Evolutionary conservation across 352 stramenopile species (phyloP), one percentile per base, ranked within the genome.

Genomic region (Pythium volutum): DNA sequence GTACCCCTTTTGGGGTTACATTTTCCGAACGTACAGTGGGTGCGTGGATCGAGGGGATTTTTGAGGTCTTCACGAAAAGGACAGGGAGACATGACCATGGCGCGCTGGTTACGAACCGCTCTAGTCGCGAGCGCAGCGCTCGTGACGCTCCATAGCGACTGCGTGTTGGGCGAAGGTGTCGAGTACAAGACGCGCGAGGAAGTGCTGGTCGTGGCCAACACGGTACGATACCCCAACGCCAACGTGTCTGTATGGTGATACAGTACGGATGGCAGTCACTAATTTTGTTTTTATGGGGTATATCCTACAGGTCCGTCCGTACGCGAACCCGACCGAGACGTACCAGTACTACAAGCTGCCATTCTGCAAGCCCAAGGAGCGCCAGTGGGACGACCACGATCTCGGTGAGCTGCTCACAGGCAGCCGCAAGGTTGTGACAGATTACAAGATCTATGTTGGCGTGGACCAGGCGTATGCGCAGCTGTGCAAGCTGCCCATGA

Each of bases 301-400:
- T 42, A 20, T 43, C 36, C 34, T 46, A 36, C 31, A 87, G 74
- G 73, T 88, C 48, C 96, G 95, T 18, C 96, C 97, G 33, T 99
- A 98, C 62, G 98, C 97, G 48, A 99, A 99, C 77, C 97, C 96
- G 22, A 98, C 91, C 3, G 97, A 99, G 73, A 99, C 96, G 51
- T 99, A 99, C 74, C 88, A 97, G 70, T 99, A 99, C 78, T 99
- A 99, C 77, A 98, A 93, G 48, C 78, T 99, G 42, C 97, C 97
- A 26, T 99, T 97, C 81, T 99, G 96, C 71, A 87, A 93, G 57
- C 78, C 80, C 10, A 88, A 87, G 52, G 81, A 92, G 64, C 73
- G 75, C 26, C 78, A 96, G 60, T 89, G 81, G 66, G 90, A 98
- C 64, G 89, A 95, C 26, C 88, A 98, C 62, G 79, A 92, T 38